Evolutionary conservation across 176 grass and related monocot genomes (phyloP), one percentile per base, ranked within the genome.

Genomic region (Elymus sibiricus): DNA sequence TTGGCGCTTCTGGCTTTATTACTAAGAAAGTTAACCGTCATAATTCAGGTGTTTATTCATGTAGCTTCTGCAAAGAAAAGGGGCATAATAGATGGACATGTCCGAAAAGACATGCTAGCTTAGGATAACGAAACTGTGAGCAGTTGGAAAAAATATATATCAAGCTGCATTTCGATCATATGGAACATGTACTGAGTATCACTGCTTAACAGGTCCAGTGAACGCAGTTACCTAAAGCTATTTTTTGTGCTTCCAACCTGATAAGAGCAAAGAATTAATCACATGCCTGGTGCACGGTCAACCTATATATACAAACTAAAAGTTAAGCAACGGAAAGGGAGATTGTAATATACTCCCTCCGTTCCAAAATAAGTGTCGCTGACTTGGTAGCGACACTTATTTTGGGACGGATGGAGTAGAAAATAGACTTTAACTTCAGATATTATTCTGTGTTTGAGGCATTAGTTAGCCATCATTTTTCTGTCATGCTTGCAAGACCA

Each of bases 71-170:
- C 78, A 88, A 79, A 47, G 79, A 81, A 76, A 92, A 84, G 59
- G 96, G 93, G 22, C 96, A 98, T 70, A 95, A 92, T 74, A 94
- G 46, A 66, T 78, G 90, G 26, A 92, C 93, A 81, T 98, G 96
- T 83, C 86, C 85, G 0, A 84, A 43, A 65, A 82, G 86, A 86
- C 72, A 78, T 68, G 46, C 25, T 81, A 81, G 39, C 76, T 85
- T 71, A 85, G 47, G 34, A 66, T 64, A 32, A 62, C 76, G 39
- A 66, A 90, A 58, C 10, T 65, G 27, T 83, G 56, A 83, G 7
- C 27, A 26, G 13, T 74, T 75, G 28, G 19, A 26, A 74, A 63
- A 55, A 16, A 17, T 65, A 79, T 39, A 73, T 79, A 63, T 66
- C 59, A 81, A 46, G 10, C 3, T 32, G 37, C 64, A 28, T 40